Conservation (phyloP, 768 basidiomycete genomes). For the Tylopilus cervinicoccineus region DNA sequence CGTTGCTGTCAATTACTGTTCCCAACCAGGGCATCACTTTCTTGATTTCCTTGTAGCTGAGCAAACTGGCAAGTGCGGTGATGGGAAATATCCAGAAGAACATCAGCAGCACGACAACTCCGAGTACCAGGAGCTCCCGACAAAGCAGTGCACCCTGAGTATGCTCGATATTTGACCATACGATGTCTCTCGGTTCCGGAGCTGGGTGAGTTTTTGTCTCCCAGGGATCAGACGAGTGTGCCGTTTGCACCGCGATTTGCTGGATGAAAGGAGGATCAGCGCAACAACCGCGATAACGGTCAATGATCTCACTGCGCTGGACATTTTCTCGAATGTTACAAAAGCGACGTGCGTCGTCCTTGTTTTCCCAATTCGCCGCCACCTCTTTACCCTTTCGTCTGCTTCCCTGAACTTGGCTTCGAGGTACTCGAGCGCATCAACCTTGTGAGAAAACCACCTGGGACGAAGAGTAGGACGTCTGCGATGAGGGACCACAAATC, state of each 20-base stretch:
- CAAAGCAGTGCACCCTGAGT: constrained; percentile 53
- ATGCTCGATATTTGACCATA: constrained; percentile 88
- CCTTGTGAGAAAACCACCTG: constrained; percentile 67
- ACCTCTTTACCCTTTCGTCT: constrained; percentile 78
- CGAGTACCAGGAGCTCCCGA: constrained; percentile 70
- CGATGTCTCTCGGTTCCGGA: constrained; percentile 92
- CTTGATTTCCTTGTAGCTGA: constrained; percentile 94
- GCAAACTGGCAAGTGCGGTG: constrained; percentile 75
- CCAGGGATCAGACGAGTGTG: constrained; percentile 66
- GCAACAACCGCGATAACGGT: background rate
- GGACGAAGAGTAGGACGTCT: constrained; percentile 73
- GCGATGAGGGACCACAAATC: constrained; percentile 71
- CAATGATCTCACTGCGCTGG: constrained; percentile 65
- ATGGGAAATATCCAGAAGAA: constrained; percentile 95
- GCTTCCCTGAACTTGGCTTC: constrained; percentile 75
- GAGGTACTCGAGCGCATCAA: constrained; percentile 88
- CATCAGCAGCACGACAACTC: constrained; percentile 66
- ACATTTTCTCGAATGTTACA: constrained; percentile 96
- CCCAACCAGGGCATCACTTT: constrained; percentile 87
- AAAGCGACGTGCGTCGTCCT: constrained; percentile 84
- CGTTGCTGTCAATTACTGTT: constrained; percentile 75
- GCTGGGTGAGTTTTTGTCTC: constrained; percentile 70
- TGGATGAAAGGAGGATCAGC: constrained; percentile 23
- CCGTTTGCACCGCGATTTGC: constrained; percentile 88
- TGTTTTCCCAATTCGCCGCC: constrained; percentile 69